Base-by-base conservation (phyloP, 106 monocot genomes). In the Allium sativum region DNA sequence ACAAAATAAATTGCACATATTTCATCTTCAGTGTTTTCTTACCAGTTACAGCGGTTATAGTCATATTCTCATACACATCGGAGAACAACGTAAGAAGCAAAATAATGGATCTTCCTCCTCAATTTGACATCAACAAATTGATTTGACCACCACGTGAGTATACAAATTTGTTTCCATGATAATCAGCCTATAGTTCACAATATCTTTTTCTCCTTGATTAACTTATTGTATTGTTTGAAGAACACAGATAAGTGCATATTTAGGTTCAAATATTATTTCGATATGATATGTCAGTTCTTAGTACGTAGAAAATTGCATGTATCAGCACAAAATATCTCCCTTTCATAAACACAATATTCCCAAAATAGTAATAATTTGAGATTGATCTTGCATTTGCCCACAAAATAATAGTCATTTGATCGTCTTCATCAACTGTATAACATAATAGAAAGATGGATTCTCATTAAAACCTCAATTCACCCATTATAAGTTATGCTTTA, bases 361-460 rank as follows among this genome's bases (percentile, higher is more conserved):
- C 76, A 62, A 87, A 87, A 61, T 82, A 82, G 56, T 76, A 55
- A 72, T 87, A 87, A 67, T 87, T 79, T 59, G 71, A 46, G 44
- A 82, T 77, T 21, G 82, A 82, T 69, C 76, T 82, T 53, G 76
- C 66, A 72, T 87, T 76, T 8, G 79, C 82, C 87, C 87, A 87
- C 45, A 87, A 87, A 59, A 79, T 64, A 65, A 79, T 87, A 31
- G 82, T 68, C 62, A 82, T 77, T 66, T 79, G 69, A 71, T 82
- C 82, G 65, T 67, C 74, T 71, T 82, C 79, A 79, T 87, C 87
- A 46, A 82, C 76, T 87, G 87, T 40, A 82, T 76, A 14, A 76
- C 82, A 74, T 74, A 87, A 47, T 87, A 87, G 45, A 82, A 87
- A 19, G 79, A 82, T 40, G 87, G 79, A 68, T 87, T 82, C 40